Conservation (phyloP, 768 basidiomycete species). For the Naganishia antarctica region DNA sequence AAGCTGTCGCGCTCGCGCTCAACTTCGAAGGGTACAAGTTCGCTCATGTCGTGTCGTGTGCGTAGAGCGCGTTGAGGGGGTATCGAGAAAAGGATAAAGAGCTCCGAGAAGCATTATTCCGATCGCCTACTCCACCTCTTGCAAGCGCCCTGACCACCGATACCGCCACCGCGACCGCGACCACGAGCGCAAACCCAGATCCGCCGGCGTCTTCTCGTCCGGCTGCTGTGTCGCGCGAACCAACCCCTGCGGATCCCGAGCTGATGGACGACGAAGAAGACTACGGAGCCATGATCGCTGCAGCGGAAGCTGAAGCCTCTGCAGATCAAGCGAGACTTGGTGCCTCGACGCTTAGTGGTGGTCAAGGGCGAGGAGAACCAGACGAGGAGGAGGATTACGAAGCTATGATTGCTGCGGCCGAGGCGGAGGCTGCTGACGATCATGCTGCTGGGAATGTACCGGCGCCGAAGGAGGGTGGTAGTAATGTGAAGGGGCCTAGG, state of each 20-base stretch:
- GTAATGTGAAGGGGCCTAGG: not conserved
- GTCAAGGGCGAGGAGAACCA: not conserved
- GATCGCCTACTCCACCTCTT: not conserved
- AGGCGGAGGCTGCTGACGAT: constrained; percentile 26
- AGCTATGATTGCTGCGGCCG: constrained; percentile 28
- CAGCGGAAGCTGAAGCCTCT: constrained; percentile 21
- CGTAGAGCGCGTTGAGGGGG: constrained; percentile 21
- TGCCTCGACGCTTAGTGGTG: too few species aligned
- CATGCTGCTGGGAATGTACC: not conserved
- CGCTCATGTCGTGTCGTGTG: not conserved
- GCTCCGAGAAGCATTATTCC: constrained; percentile 12
- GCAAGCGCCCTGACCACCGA: not conserved
- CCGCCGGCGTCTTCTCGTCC: not conserved
- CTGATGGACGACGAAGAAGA: constrained; percentile 22
- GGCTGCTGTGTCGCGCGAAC: not conserved
- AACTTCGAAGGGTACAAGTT: not conserved
- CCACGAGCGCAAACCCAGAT: too few species aligned
- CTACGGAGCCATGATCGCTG: constrained; percentile 23
- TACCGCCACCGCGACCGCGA: too few species aligned
- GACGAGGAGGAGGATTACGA: constrained; percentile 28
- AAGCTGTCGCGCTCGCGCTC: constrained; percentile 40
- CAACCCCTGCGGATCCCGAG: not conserved
- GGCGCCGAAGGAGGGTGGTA: not conserved
- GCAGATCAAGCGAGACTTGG: not conserved
- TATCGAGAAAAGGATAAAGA: constrained; percentile 9